Conservation (phyloP, 2,329 filamentous ascomycete species). For the Tolypocladium guangdongense region DNA sequence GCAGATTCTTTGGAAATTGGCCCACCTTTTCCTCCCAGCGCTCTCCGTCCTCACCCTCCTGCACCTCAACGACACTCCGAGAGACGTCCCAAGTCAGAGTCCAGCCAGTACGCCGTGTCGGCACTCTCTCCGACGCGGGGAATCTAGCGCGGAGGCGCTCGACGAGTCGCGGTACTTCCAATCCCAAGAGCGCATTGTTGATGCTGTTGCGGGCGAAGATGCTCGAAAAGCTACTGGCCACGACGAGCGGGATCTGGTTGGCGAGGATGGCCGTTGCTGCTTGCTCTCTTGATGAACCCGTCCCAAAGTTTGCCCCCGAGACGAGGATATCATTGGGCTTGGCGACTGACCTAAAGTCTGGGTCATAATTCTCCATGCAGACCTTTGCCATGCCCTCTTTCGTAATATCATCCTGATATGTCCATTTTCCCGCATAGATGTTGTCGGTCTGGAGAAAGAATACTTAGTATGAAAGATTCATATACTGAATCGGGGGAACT, state of each 20-base stretch:
- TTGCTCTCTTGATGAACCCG: conserved; percentile 68
- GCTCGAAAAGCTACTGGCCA: conserved; percentile 72
- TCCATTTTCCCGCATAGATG: conserved; percentile 87
- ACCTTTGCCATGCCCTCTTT: conserved; percentile 74
- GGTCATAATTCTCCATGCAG: conserved; percentile 92
- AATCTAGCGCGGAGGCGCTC: too few species aligned
- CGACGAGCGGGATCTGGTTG: conserved; percentile 68
- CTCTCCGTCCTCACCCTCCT: too few species aligned
- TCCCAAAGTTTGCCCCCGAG: conserved; percentile 80
- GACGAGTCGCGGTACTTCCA: too few species aligned
- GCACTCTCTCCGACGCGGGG: too few species aligned
- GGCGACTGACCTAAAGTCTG: conserved; percentile 52
- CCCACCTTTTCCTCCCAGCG: too few species aligned
- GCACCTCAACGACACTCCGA: too few species aligned
- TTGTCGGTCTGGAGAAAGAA: conserved; percentile 50
- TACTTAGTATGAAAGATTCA: too few species aligned
- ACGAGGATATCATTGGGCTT: conserved; percentile 71
- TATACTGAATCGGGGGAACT: too few species aligned
- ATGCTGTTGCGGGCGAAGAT: conserved; percentile 63
- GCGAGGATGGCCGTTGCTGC: conserved; percentile 81
- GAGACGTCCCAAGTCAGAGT: too few species aligned
- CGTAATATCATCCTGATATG: conserved; percentile 77
- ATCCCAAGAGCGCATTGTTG: too few species aligned
- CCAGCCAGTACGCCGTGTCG: too few species aligned
- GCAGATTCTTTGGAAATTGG: too few species aligned